Evolutionary conservation across 495 filamentous ascomycete genomes (phyloP), one percentile per base, ranked within the genome.

Genomic region (Talaromyces proteolyticus): DNA sequence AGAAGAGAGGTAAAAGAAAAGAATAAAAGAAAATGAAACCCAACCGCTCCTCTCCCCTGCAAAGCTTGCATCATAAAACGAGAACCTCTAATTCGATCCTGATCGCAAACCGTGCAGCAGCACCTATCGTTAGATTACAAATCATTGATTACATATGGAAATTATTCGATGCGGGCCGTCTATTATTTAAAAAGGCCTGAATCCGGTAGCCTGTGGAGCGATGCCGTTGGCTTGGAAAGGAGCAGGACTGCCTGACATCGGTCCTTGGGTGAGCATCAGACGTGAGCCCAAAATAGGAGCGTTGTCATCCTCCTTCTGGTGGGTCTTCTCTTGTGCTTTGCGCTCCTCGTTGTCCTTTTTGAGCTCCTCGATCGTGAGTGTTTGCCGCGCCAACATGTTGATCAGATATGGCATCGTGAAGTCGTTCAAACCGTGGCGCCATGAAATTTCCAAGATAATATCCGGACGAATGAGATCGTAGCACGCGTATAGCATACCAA

Each of bases 371-470:
- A 99, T 86, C 18, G 92, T 84, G 24, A 84, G 81, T 44, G 89
- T 88, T 67, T 96, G 91, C 66, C 95, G 88, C 67, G 82, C 85
- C 58, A 97, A 78, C 68, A 91, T 85, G 74, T 96, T 97, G 78
- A 99, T 97, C 90, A 99, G 94, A 76, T 91, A 99, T 14, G 94
- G 94, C 94, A 99, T 97, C 49, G 92, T 94, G 74, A 94, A 97
- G 76, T 99, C 94, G 54, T 85, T 82, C 29, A 99, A 84, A 47
- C 91, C 89, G 65, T 94, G 77, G 57, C 94, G 91, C 94, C 94
- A 99, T 47, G 92, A 96, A 45, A 99, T 76, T 73, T 99, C 94
- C 73, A 99, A 82, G 51, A 97, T 85, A 38, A 90, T 78, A 56
- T 95, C 86, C 11, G 94, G 85, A 16, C 87, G 87, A 61, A 99